Evolutionary conservation across 108 stramenopile species (phyloP), one percentile per base, ranked within the genome.

Genomic region (Pseudonitzschia pungens): DNA sequence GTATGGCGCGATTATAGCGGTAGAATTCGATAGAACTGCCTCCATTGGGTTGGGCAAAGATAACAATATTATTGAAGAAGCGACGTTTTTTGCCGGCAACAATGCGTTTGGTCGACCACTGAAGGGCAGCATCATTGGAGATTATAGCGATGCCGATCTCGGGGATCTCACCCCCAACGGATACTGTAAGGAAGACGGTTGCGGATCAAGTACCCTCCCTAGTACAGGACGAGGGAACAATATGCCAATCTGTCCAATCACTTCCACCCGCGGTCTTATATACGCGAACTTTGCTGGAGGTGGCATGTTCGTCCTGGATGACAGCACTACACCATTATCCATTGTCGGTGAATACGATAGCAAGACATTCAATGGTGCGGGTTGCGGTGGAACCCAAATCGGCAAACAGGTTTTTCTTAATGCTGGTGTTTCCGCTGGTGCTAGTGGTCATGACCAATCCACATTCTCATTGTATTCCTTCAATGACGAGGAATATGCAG

Each of bases 341-440:
- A 81, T 81, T 58, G 77, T 81, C 24, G 76, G 72, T 28, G 76
- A 74, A 28, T 77, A 81, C 63, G 71, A 71, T 22, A 54, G 56
- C 36, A 55, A 50, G 12, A 29, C 60, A 20, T 27, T 81, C 36
- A 53, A 68, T 40, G 80, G 80, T 29, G 71, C 80, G 15, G 80
- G 80, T 11, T 72, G 70, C 68, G 70, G 76, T 51, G 76, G 80
- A 18, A 51, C 41, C 1, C 62, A 76, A 72, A 52, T 48, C 1
- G 31, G 27, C 1, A 41, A 64, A 16, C 53, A 56, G 16, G 16
- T 81, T 22, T 73, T 59, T 62, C 26, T 81, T 8, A 73, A 68
- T 43, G 67, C 56, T 12, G 80, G 80, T 20, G 41, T 69, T 18
- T 65, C 76, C 12, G 66, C 80, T n/a, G 43, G 33, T 16, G 2